A percentile compares a stretch with the other conserved stretches of the same genome.
These are phyloP conservation scores for Aristolochia fimbriata DNA, from an alignment of 164 flowering plant species.

Conservation along the genomic window DNA sequence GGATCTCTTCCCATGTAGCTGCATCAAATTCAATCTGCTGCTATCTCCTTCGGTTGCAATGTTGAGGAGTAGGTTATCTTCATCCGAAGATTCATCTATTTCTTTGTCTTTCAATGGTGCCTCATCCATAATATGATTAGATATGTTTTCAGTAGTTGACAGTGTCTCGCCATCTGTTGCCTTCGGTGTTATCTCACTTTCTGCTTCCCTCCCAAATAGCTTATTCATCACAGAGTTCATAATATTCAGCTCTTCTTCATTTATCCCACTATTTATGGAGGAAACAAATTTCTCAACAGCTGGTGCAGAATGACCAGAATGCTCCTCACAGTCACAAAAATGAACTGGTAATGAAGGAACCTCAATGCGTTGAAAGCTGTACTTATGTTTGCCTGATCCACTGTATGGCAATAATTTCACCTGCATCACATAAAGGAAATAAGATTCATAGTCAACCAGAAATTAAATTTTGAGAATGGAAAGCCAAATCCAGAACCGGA, in stretches of 20 bases:
- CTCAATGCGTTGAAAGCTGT: slow-evolving; percentile 72
- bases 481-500: no score
- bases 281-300: slow-evolving; percentile 9
- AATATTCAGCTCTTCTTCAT: slow-evolving; percentile 45
- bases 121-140: slow-evolving; percentile 10
- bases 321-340: slow-evolving; percentile 92
- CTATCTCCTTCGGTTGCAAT: slow-evolving; percentile 21
- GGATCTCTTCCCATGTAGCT: slow-evolving; percentile 9
- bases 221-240: slow-evolving; percentile 71
- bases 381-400: slow-evolving; percentile 93
- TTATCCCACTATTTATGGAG: slow-evolving; percentile 18
- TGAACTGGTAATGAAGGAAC: slow-evolving; percentile 59
- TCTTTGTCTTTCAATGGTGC: slow-evolving; percentile 17
- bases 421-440: slow-evolving; percentile 24
- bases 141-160: neutral
- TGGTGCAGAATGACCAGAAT: slow-evolving; percentile 24
- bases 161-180: neutral
- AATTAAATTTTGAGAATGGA: no score
- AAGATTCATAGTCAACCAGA: no score
- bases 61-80: slow-evolving; percentile 47
- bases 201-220: slow-evolving; percentile 38
- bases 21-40: slow-evolving; percentile 1
- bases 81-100: slow-evolving; percentile 27
- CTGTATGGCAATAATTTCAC: slow-evolving; percentile 51
- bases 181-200: neutral